Conservation (phyloP, 306 rosid species). For the Senna tora region DNA sequence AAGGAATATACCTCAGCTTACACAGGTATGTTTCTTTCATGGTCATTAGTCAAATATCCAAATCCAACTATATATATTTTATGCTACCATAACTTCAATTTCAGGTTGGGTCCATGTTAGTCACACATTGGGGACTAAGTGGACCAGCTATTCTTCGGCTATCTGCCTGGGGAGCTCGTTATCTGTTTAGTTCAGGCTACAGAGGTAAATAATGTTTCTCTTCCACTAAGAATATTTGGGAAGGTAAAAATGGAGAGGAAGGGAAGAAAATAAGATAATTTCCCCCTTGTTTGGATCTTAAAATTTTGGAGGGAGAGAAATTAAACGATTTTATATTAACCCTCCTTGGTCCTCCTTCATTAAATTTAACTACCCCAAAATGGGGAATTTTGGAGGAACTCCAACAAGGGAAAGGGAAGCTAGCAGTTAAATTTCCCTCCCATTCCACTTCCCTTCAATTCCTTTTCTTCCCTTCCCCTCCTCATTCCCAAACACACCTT, state of each 20-base stretch:
- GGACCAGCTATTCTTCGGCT: conserved; percentile 89
- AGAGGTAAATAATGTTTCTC: conserved; percentile 50
- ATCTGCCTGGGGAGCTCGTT: conserved; percentile 97
- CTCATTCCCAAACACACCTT: too few species aligned
- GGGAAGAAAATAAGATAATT: too few species aligned
- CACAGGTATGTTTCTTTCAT: conserved; percentile 62
- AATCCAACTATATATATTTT: conserved; percentile 21
- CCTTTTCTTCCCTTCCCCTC: conserved; percentile 6
- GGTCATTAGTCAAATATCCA: conserved; percentile 25
- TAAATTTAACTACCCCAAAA: too few species aligned
- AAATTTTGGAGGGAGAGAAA: too few species aligned
- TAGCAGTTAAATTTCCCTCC: too few species aligned
- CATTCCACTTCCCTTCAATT: too few species aligned
- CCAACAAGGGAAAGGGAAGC: too few species aligned
- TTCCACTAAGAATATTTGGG: not conserved
- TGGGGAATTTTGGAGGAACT: too few species aligned
- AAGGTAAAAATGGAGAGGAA: too few species aligned
- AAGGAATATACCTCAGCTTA: conserved; percentile 70
- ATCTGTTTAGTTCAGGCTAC: conserved; percentile 69
- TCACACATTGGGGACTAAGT: conserved; percentile 98
- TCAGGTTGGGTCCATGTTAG: conserved; percentile 87
- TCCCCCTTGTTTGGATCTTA: too few species aligned
- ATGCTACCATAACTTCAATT: conserved; percentile 31
- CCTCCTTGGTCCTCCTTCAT: too few species aligned
- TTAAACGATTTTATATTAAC: too few species aligned